Evolutionary conservation across 352 stramenopile species (phyloP), one percentile per base, ranked within the genome.

Genomic region (Albugo laibachii): DNA sequence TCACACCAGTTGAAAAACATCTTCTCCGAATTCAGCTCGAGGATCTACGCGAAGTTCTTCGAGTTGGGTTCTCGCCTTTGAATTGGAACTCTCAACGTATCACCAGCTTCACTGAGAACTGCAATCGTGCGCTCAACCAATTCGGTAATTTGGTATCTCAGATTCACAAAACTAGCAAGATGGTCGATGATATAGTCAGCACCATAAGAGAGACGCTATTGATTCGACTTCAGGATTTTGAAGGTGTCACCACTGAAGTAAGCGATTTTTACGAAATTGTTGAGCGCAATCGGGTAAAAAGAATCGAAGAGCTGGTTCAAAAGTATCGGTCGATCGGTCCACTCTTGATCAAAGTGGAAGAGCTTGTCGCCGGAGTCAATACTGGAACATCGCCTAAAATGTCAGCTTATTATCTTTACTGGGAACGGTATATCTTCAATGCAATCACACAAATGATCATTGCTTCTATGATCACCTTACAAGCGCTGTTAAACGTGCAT

Each of bases 11-110:
- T 2, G 88, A 97, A 54, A 87, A 66, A 1, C 76, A 93, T 47
- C 54, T 96, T 14, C 58, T 97, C 1, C 68, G 78, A n/a, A 68
- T 58, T 0, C 81, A 96, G n/a, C 59, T 97, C 8, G 88, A 89
- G 37, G 73, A 88, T 15, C 61, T 97, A 0, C 76, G 93, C 35
- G 74, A 89, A 37, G 78, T 83, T 1, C 50, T 95, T 0, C 77
- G 74, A 6, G 71, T 85, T 1, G 92, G 92, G 0, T 97, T 97
- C 53, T 92, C 86, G 4, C 88, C 92, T 24, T 62, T 97, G 10
- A 97, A 97, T 57, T 97, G 92, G 92, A 97, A 95, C 50, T 97
- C 88, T 2, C 89, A 97, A 59, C 88, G 92, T 21, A 92, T 97
- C n/a, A 52, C 91, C 16, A 86, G 74, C 35, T 97, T 96, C 56